A percentile compares a stretch with the other conserved stretches of the same genome.
These are phyloP conservation scores for Scleromitrula shiraiana DNA, from an alignment of 2,329 filamentous ascomycete genomes.

Conservation along the genomic window DNA sequence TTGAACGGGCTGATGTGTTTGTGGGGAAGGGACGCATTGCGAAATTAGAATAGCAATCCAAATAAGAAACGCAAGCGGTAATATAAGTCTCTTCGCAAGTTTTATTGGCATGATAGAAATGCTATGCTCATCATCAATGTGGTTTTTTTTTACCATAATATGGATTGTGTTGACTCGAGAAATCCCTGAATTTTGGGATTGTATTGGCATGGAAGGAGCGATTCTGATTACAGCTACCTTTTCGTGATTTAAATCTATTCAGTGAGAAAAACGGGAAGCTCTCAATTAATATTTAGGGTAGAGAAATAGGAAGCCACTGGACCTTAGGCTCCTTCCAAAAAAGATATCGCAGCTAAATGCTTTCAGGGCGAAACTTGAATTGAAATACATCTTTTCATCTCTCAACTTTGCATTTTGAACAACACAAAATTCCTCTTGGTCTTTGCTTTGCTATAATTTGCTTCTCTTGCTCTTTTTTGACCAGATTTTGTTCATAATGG, in stretches of 20 bases:
- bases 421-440: not conserved
- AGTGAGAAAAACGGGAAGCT: no score
- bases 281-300: no score
- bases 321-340: no score
- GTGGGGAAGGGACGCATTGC: not conserved
- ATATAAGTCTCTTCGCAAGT: conserved; percentile 12
- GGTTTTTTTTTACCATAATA: no score
- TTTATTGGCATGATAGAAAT: no score
- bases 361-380: no score
- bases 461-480: conserved; percentile 3
- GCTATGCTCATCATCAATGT: no score
- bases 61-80: conserved; percentile 14
- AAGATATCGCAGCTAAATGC: no score
- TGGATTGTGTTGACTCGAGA: no score
- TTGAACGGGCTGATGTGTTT: not conserved
- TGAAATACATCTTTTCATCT: not conserved
- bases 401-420: not conserved
- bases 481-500: conserved; percentile 10
- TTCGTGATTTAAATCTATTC: no score
- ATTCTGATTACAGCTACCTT: no score
- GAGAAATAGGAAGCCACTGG: not conserved
- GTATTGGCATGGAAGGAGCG: not conserved
- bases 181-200: not conserved
- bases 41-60: conserved; percentile 9
- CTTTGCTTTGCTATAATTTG: conserved; percentile 3